These are phyloP conservation scores for Malania oleifera DNA, from an alignment of 164 flowering plant species.

Conservation along the genomic window DNA sequence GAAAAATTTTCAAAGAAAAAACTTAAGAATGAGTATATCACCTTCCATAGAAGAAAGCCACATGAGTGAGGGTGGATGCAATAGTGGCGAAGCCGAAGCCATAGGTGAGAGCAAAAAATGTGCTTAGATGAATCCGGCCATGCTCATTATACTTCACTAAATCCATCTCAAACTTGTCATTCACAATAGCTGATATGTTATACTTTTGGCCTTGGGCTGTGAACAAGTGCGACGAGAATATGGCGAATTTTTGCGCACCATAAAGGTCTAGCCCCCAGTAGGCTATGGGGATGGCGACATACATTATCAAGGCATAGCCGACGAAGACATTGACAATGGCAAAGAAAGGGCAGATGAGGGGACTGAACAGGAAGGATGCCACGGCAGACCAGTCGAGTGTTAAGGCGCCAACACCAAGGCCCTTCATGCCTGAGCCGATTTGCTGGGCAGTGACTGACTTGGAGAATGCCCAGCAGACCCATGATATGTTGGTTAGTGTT, in stretches of 20 bases:
- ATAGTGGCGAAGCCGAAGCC: conserved; percentile 12
- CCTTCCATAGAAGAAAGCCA: conserved; percentile 9
- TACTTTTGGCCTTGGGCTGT: conserved; percentile 1
- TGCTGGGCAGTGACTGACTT: conserved; percentile 7
- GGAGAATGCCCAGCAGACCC: conserved; percentile 9
- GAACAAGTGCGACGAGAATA: conserved; percentile 4
- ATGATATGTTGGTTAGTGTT: not conserved
- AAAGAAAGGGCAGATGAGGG: conserved; percentile 5
- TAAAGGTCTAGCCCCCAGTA: conserved; percentile 8
- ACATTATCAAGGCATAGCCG: not conserved
- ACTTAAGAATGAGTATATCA: not conserved
- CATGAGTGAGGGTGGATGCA: conserved; percentile 7
- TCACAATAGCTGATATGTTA: conserved; percentile 8
- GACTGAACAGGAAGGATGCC: conserved; percentile 8
- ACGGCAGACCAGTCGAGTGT: conserved; percentile 9
- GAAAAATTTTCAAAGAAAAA: too few species aligned
- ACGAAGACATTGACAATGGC: conserved; percentile 1
- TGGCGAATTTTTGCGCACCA: conserved; percentile 6
- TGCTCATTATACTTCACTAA: not conserved
- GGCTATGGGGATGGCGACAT: conserved; percentile 1
- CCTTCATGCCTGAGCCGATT: conserved; percentile 7
- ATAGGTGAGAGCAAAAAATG: conserved; percentile 9
- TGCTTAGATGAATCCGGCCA: conserved; percentile 7
- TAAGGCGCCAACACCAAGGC: conserved; percentile 4
- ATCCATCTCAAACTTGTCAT: conserved; percentile 1